Percentiles rank a stretch among this genome's conserved stretches.
phyloP scores from a whole-genome alignment of 805 yeast genomes.

The Candida pseudofarinosa region DNA sequence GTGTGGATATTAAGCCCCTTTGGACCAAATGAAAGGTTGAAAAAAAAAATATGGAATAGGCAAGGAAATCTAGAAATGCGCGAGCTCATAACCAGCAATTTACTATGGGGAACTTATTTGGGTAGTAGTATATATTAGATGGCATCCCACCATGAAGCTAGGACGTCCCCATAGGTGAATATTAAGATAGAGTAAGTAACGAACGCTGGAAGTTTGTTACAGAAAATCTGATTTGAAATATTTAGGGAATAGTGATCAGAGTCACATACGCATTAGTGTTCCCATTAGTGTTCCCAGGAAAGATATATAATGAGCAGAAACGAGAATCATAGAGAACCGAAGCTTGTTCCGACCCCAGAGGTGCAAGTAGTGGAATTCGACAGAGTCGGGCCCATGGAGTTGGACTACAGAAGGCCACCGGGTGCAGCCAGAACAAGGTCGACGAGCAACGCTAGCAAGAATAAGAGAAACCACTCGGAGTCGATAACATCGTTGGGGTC shows the following conservation, averaged over 20 bases:
- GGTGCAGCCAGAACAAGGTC: conserved; percentile 11
- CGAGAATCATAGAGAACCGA: background rate
- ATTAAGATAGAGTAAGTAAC: background rate
- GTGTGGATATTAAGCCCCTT: background rate
- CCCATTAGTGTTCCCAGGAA: background rate
- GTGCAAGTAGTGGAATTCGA: conserved; percentile 3
- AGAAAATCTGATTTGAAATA: background rate
- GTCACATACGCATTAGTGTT: too few species aligned
- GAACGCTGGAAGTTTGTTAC: background rate
- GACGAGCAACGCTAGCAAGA: conserved; percentile 6
- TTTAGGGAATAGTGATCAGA: too few species aligned
- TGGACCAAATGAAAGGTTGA: background rate
- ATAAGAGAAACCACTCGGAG: conserved; percentile 21
- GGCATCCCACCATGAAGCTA: background rate
- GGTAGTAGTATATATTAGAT: background rate
- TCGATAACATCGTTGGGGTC: conserved; percentile 10
- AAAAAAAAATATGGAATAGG: background rate
- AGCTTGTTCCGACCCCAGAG: conserved; percentile 2
- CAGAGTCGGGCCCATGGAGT: conserved; percentile 1
- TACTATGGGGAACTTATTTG: background rate
- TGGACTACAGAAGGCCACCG: background rate
- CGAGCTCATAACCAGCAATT: background rate
- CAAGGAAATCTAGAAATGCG: background rate
- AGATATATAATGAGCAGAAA: background rate
- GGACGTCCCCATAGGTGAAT: background rate